Conservation (phyloP, 2,329 filamentous ascomycete genomes). For the Teratosphaeria gauchensis region DNA sequence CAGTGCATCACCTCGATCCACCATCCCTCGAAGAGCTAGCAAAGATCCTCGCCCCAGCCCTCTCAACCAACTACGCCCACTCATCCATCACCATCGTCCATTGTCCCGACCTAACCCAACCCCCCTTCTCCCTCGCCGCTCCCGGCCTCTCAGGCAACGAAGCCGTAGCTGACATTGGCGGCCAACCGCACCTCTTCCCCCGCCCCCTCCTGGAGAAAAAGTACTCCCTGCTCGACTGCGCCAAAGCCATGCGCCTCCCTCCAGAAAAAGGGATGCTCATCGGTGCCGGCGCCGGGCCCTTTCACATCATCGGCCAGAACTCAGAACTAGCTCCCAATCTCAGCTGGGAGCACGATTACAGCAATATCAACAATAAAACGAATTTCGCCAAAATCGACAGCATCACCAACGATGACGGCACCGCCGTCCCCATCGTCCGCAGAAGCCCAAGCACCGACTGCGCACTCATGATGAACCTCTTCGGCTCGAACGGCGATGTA, state of each 20-base stretch:
- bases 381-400: constrained; percentile 31
- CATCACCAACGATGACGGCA: constrained; percentile 32
- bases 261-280: constrained; percentile 14
- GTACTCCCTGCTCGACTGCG: constrained; percentile 18
- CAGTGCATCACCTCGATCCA: constrained; percentile 13
- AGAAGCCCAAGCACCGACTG: constrained; percentile 17
- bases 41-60: constrained; percentile 11
- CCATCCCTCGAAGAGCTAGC: constrained; percentile 18
- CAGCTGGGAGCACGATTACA: constrained; percentile 15
- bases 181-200: constrained; percentile 23
- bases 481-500: constrained; percentile 14
- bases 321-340: constrained; percentile 21
- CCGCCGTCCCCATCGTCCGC: constrained; percentile 12
- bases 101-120: constrained; percentile 18
- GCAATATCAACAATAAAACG: constrained; percentile 13
- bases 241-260: constrained; percentile 18
- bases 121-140: constrained; percentile 19
- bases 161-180: constrained; percentile 21
- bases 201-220: constrained; percentile 19
- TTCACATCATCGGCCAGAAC: constrained; percentile 19
- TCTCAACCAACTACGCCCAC: constrained; percentile 16
- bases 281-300: constrained; percentile 22
- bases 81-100: constrained; percentile 11
- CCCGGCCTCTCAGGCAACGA: constrained; percentile 19
- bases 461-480: constrained; percentile 25